Conservation (phyloP, 352 stramenopile species). For the Globisporangium canariense region DNA sequence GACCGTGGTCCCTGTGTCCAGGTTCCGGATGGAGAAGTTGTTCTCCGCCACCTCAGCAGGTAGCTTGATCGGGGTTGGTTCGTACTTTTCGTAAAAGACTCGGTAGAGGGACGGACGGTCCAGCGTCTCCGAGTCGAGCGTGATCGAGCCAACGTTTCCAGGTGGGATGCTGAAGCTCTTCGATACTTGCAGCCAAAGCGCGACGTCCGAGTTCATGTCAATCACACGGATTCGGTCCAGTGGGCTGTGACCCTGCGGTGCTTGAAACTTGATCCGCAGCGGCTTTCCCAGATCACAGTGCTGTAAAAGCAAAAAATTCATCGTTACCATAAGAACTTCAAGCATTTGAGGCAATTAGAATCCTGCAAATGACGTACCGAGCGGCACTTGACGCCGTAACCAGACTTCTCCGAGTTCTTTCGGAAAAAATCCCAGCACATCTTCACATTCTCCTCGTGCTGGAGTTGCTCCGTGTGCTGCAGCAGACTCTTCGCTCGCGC, state of each 20-base stretch:
- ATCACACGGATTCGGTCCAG: constrained; percentile 82
- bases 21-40: constrained; percentile 74
- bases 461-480: constrained; percentile 84
- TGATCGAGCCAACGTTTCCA: constrained; percentile 74
- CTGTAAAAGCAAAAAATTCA: constrained; percentile 24
- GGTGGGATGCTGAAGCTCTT: constrained; percentile 82
- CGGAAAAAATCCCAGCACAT: constrained; percentile 75
- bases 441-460: constrained; percentile 81
- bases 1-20: constrained; percentile 76
- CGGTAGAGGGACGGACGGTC: constrained; percentile 77
- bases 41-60: constrained; percentile 54
- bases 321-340: neutral
- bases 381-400: constrained; percentile 73
- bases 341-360: neutral
- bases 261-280: constrained; percentile 74
- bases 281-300: constrained; percentile 80
- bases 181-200: constrained; percentile 82
- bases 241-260: constrained; percentile 58
- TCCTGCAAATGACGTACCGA: constrained; percentile 31
- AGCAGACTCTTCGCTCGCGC: constrained; percentile 74
- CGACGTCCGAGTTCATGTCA: constrained; percentile 80
- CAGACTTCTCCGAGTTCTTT: constrained; percentile 57
- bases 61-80: constrained; percentile 62
- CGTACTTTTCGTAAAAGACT: constrained; percentile 88
- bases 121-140: constrained; percentile 76